Conservation (phyloP, 768 basidiomycete species). For the Boletus bicolor region DNA sequence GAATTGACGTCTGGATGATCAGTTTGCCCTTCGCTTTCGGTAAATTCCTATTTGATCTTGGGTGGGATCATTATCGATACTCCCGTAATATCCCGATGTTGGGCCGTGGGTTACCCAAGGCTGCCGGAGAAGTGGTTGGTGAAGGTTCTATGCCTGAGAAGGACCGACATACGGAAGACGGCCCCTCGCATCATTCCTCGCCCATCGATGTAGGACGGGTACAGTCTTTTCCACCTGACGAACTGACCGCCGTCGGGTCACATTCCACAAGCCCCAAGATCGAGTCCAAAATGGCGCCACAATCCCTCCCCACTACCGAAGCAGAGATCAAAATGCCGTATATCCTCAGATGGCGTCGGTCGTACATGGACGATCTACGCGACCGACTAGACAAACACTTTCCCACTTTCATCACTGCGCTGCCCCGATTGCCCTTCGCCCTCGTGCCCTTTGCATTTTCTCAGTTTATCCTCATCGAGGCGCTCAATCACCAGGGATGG, state of each 20-base stretch:
- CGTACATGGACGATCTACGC: background rate
- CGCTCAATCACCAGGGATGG: constrained; percentile 80
- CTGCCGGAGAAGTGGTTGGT: background rate
- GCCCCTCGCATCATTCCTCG: background rate
- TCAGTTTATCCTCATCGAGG: constrained; percentile 93
- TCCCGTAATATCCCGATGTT: constrained; percentile 24
- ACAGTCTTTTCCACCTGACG: background rate
- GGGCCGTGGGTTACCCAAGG: constrained; percentile 2
- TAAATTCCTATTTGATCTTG: constrained; percentile 68
- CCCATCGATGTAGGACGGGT: background rate
- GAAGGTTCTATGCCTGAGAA: background rate
- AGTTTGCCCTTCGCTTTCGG: constrained; percentile 74
- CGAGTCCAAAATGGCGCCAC: background rate
- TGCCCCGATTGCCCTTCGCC: constrained; percentile 71
- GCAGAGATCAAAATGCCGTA: background rate
- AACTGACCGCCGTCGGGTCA: background rate
- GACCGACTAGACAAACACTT: constrained; percentile 40
- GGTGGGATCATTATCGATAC: constrained; percentile 54
- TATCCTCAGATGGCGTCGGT: background rate
- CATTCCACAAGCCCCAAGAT: background rate
- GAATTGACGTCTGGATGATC: constrained; percentile 81
- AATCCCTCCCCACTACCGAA: too few relatives aligned
- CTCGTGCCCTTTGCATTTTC: constrained; percentile 91
- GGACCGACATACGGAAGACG: background rate
- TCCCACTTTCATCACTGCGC: constrained; percentile 66